Evolutionary conservation across 805 yeast genomes (phyloP).

Genomic region (Jamesozyma lodderae): DNA sequence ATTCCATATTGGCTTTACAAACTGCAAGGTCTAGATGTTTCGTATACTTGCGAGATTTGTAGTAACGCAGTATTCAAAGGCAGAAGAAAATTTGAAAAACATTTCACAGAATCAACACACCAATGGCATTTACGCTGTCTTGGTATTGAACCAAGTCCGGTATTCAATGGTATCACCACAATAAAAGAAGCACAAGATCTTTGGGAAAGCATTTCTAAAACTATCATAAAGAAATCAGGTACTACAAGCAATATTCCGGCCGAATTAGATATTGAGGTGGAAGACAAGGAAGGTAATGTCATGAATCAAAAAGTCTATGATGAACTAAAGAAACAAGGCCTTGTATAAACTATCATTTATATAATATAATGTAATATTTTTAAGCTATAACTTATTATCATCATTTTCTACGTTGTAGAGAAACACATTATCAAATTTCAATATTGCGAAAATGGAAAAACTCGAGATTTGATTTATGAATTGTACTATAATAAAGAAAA

Average conservation of each 20-base stretch:
- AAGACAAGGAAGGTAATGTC: conserved; percentile 88
- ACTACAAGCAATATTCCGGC: conserved; percentile 9
- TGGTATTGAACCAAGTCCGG: conserved; percentile 49
- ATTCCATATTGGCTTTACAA: conserved; percentile 92
- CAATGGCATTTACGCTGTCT: conserved; percentile 61
- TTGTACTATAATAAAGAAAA: too few species aligned
- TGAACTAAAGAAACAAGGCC: conserved; percentile 82
- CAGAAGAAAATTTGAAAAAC: conserved; percentile 57
- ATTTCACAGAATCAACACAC: conserved; percentile 67
- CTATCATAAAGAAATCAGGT: conserved; percentile 17
- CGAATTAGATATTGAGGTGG: conserved; percentile 64
- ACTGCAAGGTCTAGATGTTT: conserved; percentile 71
- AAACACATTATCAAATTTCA: too few species aligned
- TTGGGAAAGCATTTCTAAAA: conserved; percentile 37
- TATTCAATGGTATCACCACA: conserved; percentile 53
- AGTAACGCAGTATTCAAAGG: conserved; percentile 70
- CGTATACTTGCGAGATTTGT: conserved; percentile 77
- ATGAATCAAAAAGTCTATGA: conserved; percentile 76
- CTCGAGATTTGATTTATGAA: too few species aligned
- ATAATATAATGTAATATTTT: neutral
- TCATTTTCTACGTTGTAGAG: conserved; percentile 1
- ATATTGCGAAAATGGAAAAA: too few species aligned
- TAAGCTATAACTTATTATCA: too few species aligned
- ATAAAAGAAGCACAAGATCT: conserved; percentile 62
- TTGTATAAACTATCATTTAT: conserved; percentile 36